A percentile compares a stretch with the other conserved stretches of the same genome.
Conservation (phyloP, 192 early-diverging fungal genomes). For the Haplosporangium gracile region DNA sequence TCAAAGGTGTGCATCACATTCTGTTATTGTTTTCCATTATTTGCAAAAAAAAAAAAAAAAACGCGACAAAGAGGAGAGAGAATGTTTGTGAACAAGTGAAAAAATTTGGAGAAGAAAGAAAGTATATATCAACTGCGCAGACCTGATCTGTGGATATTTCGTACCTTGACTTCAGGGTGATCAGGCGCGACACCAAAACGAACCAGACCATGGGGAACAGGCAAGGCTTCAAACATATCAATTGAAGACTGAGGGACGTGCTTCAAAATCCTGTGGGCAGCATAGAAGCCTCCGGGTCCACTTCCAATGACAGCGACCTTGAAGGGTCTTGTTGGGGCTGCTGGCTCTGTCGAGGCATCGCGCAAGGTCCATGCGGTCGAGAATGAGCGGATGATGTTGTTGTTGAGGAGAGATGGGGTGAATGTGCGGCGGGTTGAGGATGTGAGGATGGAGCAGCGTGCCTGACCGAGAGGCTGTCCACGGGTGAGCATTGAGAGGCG, state of each 20-base stretch:
- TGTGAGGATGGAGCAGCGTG: neutral
- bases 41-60: constrained; percentile 6
- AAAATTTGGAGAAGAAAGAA: neutral
- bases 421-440: constrained; percentile 6
- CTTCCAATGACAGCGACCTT: constrained; percentile 80
- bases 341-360: neutral
- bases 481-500: constrained; percentile 38
- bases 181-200: constrained; percentile 97
- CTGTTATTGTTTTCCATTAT: constrained; percentile 49
- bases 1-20: constrained; percentile 92
- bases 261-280: constrained; percentile 84
- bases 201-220: constrained; percentile 91
- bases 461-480: neutral
- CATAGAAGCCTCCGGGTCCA: constrained; percentile 93
- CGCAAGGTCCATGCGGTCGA: constrained; percentile 7
- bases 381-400: constrained; percentile 22
- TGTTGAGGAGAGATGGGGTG: neutral
- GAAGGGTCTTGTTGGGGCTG: constrained; percentile 35
- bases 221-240: constrained; percentile 90
- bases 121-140: constrained; percentile 30
- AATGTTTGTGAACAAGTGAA: neutral
- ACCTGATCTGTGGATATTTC: neutral
- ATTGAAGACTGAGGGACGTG: constrained; percentile 64
- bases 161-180: constrained; percentile 96
- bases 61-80: neutral